Conservation (phyloP, 768 basidiomycete species). For the Termitomyces sp. region DNA sequence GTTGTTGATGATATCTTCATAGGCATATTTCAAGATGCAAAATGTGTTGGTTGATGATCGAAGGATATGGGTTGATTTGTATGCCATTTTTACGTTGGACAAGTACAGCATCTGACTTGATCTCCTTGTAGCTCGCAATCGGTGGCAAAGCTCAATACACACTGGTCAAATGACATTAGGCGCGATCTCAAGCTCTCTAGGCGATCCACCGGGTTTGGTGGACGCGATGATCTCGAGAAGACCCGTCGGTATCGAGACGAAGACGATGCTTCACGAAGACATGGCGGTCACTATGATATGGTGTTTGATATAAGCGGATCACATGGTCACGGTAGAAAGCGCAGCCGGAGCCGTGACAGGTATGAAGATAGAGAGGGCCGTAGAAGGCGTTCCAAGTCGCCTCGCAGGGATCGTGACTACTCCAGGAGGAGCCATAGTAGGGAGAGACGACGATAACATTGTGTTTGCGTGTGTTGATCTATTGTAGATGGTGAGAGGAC, state of each 20-base stretch:
- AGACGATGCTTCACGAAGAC: conserved; percentile 16
- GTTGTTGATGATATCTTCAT: conserved; percentile 1
- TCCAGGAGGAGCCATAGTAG: conserved; percentile 19
- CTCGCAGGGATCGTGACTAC: conserved; percentile 18
- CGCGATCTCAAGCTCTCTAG: conserved; percentile 33
- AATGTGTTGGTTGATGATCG: conserved; percentile 97
- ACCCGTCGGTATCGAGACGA: conserved; percentile 64
- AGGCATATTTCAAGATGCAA: conserved; percentile 99
- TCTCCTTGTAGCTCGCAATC: conserved; percentile 70
- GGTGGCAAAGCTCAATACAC: conserved; percentile 78
- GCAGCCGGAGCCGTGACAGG: conserved; percentile 47
- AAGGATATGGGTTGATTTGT: conserved; percentile 99
- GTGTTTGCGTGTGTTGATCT: conserved; percentile 13
- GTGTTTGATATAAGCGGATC: conserved; percentile 66
- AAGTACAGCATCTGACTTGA: conserved; percentile 14
- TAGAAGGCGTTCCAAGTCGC: conserved; percentile 34
- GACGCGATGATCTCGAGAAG: conserved; percentile 69
- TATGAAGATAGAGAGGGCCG: conserved; percentile 26
- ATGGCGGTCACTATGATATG: conserved; percentile 57
- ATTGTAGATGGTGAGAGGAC: neutral
- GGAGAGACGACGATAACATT: conserved; percentile 7
- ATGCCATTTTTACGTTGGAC: conserved; percentile 4
- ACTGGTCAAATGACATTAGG: conserved; percentile 78
- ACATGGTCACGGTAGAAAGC: conserved; percentile 37
- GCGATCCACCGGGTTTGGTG: conserved; percentile 51